Evolutionary conservation across 495 filamentous ascomycete genomes (phyloP).

Genomic region (Xylaria grammica): DNA sequence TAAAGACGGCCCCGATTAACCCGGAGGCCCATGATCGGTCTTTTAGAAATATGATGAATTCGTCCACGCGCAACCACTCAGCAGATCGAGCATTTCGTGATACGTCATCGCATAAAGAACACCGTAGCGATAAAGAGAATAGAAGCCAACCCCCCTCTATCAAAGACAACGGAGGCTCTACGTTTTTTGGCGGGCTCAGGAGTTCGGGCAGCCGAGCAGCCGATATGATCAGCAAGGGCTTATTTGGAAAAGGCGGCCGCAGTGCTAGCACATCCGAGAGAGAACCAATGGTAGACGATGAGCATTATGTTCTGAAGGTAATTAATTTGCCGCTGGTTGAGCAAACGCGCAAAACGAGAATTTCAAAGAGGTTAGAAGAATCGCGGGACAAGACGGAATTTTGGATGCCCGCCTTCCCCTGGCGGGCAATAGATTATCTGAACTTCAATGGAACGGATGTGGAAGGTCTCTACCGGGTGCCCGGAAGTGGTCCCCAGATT

Average conservation of each 20-base stretch:
- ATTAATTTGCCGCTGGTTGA: conserved; percentile 82
- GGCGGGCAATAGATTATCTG: conserved; percentile 90
- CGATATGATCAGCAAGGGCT: conserved; percentile 75
- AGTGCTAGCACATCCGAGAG: conserved; percentile 73
- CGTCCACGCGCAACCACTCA: conserved; percentile 64
- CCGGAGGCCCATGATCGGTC: conserved; percentile 61
- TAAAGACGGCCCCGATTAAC: conserved; percentile 66
- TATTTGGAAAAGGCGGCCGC: conserved; percentile 76
- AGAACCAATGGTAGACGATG: conserved; percentile 69
- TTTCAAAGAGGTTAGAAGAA: conserved; percentile 80
- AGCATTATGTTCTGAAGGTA: conserved; percentile 75
- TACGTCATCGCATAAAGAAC: conserved; percentile 43
- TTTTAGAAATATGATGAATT: conserved; percentile 67
- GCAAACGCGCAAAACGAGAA: conserved; percentile 83
- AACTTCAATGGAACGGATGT: conserved; percentile 90
- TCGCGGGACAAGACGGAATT: conserved; percentile 93
- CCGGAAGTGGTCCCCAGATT: conserved; percentile 80
- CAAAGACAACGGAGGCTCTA: conserved; percentile 66
- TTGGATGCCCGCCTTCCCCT: conserved; percentile 94
- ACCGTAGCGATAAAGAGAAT: conserved; percentile 48
- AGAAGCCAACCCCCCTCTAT: conserved; percentile 56
- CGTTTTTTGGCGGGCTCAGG: conserved; percentile 75
- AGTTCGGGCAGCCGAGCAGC: conserved; percentile 73
- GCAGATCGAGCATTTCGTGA: conserved; percentile 61
- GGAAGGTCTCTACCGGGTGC: conserved; percentile 87